A percentile compares a stretch with the other conserved stretches of the same genome.
phyloP scores from a whole-genome alignment of 1,284 basidiomycete genomes.

The Phaffia rhodozyma region DNA sequence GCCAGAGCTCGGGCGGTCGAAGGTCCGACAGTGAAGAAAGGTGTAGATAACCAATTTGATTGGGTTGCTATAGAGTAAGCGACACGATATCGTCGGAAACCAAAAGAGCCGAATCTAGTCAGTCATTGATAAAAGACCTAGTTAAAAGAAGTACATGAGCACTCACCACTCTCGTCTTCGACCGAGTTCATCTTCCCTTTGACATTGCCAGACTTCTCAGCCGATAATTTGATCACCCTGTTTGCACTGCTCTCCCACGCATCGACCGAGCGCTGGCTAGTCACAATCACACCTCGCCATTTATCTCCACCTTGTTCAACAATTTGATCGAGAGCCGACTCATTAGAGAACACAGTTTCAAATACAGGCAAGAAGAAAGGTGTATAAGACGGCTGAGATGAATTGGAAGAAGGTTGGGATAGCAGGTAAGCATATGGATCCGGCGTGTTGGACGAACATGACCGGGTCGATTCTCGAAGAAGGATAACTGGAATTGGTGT shows the following conservation, averaged over 20 bases:
- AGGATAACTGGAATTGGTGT: slow-evolving; percentile 14
- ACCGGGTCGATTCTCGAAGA: slow-evolving; percentile 7
- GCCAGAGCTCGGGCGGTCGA: slow-evolving; percentile 5
- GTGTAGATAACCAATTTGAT: slow-evolving; percentile 1
- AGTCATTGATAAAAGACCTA: background rate
- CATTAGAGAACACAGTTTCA: slow-evolving; percentile 4
- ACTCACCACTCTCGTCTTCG: background rate
- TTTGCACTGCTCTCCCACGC: slow-evolving; percentile 8
- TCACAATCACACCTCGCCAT: slow-evolving; percentile 15
- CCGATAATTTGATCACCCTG: background rate
- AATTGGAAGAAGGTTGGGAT: slow-evolving; percentile 3
- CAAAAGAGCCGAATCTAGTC: background rate
- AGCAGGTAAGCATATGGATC: slow-evolving; percentile 15
- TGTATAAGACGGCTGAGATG: slow-evolving; percentile 1
- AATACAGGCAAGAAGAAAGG: slow-evolving; percentile 12
- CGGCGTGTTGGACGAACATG: slow-evolving; percentile 8
- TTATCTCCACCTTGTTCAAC: background rate
- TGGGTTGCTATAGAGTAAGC: background rate
- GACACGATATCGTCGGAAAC: background rate
- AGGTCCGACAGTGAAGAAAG: slow-evolving; percentile 16
- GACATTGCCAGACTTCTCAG: background rate
- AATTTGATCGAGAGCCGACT: slow-evolving; percentile 1
- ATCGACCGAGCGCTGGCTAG: slow-evolving; percentile 13
- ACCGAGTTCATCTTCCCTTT: slow-evolving; percentile 1
- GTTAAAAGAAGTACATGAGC: background rate